These are phyloP conservation scores for Patellaria atrata DNA, from an alignment of 495 filamentous ascomycete species.

Conservation along the genomic window DNA sequence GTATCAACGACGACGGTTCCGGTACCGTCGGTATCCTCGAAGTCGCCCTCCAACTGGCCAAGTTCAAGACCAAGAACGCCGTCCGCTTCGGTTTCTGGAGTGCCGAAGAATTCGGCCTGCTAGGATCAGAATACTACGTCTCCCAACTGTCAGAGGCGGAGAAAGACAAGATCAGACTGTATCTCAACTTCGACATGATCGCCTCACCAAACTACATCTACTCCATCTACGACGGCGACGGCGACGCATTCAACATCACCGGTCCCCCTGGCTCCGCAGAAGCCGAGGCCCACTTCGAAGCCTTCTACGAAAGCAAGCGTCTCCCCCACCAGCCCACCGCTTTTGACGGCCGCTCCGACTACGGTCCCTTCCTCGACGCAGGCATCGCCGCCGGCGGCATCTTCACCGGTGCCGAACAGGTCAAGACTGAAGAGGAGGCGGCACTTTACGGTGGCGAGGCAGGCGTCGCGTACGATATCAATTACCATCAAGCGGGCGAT, in stretches of 20 bases:
- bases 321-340: slow-evolving; percentile 34
- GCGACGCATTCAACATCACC: slow-evolving; percentile 41
- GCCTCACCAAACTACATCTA: slow-evolving; percentile 56
- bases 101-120: slow-evolving; percentile 49
- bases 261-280: slow-evolving; percentile 50
- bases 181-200: slow-evolving; percentile 73
- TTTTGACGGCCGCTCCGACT: slow-evolving; percentile 55
- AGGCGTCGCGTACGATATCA: slow-evolving; percentile 42
- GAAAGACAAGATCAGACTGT: slow-evolving; percentile 43
- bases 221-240: slow-evolving; percentile 60
- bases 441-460: slow-evolving; percentile 44
- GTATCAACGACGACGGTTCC: slow-evolving; percentile 58
- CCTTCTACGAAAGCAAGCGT: slow-evolving; percentile 37
- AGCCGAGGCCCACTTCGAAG: slow-evolving; percentile 48
- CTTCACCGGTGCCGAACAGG: slow-evolving; percentile 53
- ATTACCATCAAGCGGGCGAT: slow-evolving; percentile 50
- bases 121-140: slow-evolving; percentile 51
- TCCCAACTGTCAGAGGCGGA: slow-evolving; percentile 32
- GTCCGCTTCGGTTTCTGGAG: slow-evolving; percentile 60
- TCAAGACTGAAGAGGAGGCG: slow-evolving; percentile 47
- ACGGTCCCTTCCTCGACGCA: slow-evolving; percentile 48
- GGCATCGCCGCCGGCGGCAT: slow-evolving; percentile 52
- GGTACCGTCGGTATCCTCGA: slow-evolving; percentile 50
- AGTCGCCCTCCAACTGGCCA: slow-evolving; percentile 43
- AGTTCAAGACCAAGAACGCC: slow-evolving; percentile 46